Conservation (phyloP, 768 basidiomycete species). For the Calocera viscosa region DNA sequence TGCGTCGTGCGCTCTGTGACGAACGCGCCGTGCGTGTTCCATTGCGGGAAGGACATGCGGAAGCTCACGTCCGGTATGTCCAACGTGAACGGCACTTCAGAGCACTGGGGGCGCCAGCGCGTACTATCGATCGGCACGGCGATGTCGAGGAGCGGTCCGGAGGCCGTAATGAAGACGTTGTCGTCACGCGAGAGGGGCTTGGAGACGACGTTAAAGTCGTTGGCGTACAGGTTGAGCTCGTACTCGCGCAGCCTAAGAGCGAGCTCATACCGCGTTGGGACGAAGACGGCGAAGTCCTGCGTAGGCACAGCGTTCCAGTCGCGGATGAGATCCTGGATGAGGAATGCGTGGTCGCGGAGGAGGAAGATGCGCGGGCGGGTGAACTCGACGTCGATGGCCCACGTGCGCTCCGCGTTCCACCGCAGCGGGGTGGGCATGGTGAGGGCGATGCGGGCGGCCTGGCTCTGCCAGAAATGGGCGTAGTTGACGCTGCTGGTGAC, state of each 20-base stretch:
- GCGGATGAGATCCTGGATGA: slow-evolving; percentile 82
- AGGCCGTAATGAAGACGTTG: slow-evolving; percentile 65
- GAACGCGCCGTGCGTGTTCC: slow-evolving; percentile 76
- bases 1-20: slow-evolving; percentile 46
- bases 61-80: slow-evolving; percentile 47
- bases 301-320: slow-evolving; percentile 84
- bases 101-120: slow-evolving; percentile 57
- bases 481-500: slow-evolving; percentile 82
- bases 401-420: slow-evolving; percentile 72
- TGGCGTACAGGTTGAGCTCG: slow-evolving; percentile 67
- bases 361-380: slow-evolving; percentile 62
- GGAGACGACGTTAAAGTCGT: slow-evolving; percentile 95
- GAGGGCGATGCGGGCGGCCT: slow-evolving; percentile 39
- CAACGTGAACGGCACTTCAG: slow-evolving; percentile 51
- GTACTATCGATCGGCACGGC: slow-evolving; percentile 51
- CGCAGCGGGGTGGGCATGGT: slow-evolving; percentile 60
- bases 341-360: slow-evolving; percentile 85
- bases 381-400: slow-evolving; percentile 63
- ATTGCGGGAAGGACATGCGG: slow-evolving; percentile 62
- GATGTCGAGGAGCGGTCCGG: slow-evolving; percentile 44
- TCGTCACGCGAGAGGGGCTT: slow-evolving; percentile 68
- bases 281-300: slow-evolving; percentile 65
- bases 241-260: slow-evolving; percentile 63
- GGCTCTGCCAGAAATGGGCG: slow-evolving; percentile 59
- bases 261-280: slow-evolving; percentile 67